phyloP scores from a whole-genome alignment of 192 early-diverging fungal genomes.

The Haplosporangium gracile region DNA sequence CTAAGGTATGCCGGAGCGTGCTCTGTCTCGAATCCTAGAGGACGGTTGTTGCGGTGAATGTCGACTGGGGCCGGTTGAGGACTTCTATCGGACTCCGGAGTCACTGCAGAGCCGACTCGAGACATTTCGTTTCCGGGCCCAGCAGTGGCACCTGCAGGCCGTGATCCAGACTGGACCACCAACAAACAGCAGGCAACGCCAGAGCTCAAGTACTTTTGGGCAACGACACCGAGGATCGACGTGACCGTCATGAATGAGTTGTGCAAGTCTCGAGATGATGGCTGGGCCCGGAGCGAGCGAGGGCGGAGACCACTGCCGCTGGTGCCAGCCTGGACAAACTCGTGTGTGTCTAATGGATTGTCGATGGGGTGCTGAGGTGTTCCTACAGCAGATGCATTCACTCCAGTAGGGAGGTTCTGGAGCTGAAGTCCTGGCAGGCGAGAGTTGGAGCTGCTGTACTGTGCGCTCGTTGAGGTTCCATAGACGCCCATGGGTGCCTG shows the following conservation, averaged over 20 bases:
- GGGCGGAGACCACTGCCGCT: not conserved
- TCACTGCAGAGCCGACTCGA: not conserved
- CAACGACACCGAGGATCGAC: slow-evolving; percentile 22
- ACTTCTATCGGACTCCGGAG: not conserved
- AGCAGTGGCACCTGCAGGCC: not conserved
- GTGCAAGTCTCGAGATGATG: slow-evolving; percentile 41
- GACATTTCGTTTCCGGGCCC: not conserved
- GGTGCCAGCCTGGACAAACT: not conserved
- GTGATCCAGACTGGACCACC: slow-evolving; percentile 33
- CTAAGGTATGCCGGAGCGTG: not conserved
- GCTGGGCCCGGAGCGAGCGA: slow-evolving; percentile 34
- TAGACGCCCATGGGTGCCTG: not conserved
- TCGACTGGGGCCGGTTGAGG: not conserved
- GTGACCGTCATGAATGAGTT: slow-evolving; percentile 41
- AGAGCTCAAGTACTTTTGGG: slow-evolving; percentile 30
- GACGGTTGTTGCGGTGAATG: not conserved
- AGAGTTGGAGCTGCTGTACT: not conserved
- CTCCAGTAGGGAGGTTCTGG: slow-evolving; percentile 16
- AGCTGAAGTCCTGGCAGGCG: slow-evolving; percentile 28
- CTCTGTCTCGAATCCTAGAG: slow-evolving; percentile 17
- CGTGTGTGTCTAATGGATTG: slow-evolving; percentile 30
- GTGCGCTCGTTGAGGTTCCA: not conserved
- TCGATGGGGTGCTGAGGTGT: slow-evolving; percentile 22
- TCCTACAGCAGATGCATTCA: not conserved
- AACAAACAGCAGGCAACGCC: slow-evolving; percentile 28